These are phyloP conservation scores for Pochonia chlamydosporia DNA, from an alignment of 2,329 filamentous ascomycete genomes.

Conservation along the genomic window DNA sequence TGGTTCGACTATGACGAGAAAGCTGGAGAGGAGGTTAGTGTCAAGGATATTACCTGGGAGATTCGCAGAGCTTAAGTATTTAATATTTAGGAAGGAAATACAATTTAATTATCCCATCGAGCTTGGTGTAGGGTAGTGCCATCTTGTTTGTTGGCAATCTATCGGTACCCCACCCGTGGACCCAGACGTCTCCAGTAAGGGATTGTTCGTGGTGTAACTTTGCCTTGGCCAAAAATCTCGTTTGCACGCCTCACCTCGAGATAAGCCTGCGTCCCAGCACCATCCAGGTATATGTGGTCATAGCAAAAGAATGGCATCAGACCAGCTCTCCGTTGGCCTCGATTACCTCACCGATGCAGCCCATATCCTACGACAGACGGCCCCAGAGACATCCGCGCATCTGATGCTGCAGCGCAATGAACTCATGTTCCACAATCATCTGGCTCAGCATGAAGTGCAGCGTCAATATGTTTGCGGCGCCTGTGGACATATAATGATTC, in stretches of 20 bases:
- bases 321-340: slow-evolving; percentile 17
- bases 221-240: neutral
- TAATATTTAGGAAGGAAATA: too few relatives aligned
- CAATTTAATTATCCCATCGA: too few relatives aligned
- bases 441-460: slow-evolving; percentile 40
- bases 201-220: neutral
- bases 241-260: neutral
- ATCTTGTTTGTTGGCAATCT: neutral
- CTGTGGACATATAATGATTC: slow-evolving; percentile 56
- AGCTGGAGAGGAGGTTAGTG: slow-evolving; percentile 82
- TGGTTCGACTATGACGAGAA: slow-evolving; percentile 99
- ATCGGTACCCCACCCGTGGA: neutral
- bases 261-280: neutral
- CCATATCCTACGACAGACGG: slow-evolving; percentile 45
- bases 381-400: slow-evolving; percentile 53
- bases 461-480: slow-evolving; percentile 50
- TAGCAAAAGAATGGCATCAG: slow-evolving; percentile 11
- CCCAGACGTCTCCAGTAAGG: neutral
- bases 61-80: slow-evolving; percentile 60
- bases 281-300: neutral
- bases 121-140: neutral
- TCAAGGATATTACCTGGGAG: slow-evolving; percentile 84
- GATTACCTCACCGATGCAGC: slow-evolving; percentile 53
- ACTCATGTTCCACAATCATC: slow-evolving; percentile 41
- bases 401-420: slow-evolving; percentile 49